Base-by-base conservation (phyloP, 2,329 filamentous ascomycete species). In the Fusarium sp. region DNA sequence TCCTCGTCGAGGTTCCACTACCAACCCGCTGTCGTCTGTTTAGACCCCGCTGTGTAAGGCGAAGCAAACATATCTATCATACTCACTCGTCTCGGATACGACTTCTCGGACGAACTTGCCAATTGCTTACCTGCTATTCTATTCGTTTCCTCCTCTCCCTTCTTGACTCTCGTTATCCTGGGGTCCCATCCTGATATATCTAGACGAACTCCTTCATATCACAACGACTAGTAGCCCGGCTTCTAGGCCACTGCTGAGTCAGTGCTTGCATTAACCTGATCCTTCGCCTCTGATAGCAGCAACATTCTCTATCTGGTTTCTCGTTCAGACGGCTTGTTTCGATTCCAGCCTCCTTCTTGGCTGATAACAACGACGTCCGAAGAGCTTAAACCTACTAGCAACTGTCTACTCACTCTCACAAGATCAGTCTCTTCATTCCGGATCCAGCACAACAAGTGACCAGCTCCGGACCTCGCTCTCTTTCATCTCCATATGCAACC, bases 1-100 rank as follows among this genome's bases (percentile, higher is more conserved):
- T 69, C 48, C 48, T 66, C 56, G 42, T 60, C 50, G 28, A 57
- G 61, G 72, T 74, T 75, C 62, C 72, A 74, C 72, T 64, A 56
- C 58, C 51, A 74, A 63, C 68, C 70, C 69, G 69, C 63, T 67
- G 72, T 66, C 71, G 69, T 72, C 72, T 74, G 63, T 63, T 69
- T 69, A 58, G 71, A 53, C 63, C 61, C 62, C 61, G 66, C 38
- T 71, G 71, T 74, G 72, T 68, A 75, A 74, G 72, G 67, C 71
- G 53, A 74, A 72, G 72, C 72, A 75, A 74, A 74, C 72, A 74
- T 69, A 61, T 64, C 61, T 63, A 64, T 71, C 62, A 55, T 65
- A 68, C 57, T 67, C 63, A 54, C 58, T 66, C 42, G 60, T 68
- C 52, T 58, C 45, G 55, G 65, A 66, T 63, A 63, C 63, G 45